These are phyloP conservation scores for Malus fusca DNA, from an alignment of 306 rosid genomes.

Conservation along the genomic window DNA sequence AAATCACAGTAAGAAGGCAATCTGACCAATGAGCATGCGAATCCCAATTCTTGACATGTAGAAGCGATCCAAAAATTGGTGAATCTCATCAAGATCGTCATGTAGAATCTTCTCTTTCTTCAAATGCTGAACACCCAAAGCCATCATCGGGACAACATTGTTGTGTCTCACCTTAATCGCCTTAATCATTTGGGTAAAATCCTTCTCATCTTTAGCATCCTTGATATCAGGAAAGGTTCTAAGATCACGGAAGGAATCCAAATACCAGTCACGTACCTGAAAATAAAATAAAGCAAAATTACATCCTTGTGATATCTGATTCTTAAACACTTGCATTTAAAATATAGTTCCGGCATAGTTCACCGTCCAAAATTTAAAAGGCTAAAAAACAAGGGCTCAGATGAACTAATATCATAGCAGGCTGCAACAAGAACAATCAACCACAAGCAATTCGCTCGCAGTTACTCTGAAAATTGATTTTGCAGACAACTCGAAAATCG, in stretches of 20 bases:
- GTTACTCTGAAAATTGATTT: neutral
- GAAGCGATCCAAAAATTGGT: conserved; percentile 87
- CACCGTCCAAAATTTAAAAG: neutral
- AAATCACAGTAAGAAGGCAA: conserved; percentile 12
- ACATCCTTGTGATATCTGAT: neutral
- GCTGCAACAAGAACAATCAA: neutral
- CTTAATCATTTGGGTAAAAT: conserved; percentile 79
- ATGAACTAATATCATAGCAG: neutral
- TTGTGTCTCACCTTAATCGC: conserved; percentile 96
- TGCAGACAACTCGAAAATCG: neutral
- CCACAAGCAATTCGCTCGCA: neutral
- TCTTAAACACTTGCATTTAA: neutral
- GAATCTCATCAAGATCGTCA: conserved; percentile 69
- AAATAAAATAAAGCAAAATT: neutral
- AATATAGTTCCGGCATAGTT: neutral
- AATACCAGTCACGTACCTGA: conserved; percentile 95
- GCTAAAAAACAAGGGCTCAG: neutral
- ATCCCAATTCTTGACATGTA: conserved; percentile 98
- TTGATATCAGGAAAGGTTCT: conserved; percentile 76
- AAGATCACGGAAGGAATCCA: conserved; percentile 88
- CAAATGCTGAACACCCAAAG: conserved; percentile 91
- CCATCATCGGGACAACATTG: conserved; percentile 96
- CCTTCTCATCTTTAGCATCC: conserved; percentile 53
- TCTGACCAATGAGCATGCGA: conserved; percentile 91
- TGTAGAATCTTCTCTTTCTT: conserved; percentile 53